A percentile compares a stretch with the other conserved stretches of the same genome.
Conservation (phyloP, 2,329 filamentous ascomycete genomes). For the Polychaeton citri region DNA sequence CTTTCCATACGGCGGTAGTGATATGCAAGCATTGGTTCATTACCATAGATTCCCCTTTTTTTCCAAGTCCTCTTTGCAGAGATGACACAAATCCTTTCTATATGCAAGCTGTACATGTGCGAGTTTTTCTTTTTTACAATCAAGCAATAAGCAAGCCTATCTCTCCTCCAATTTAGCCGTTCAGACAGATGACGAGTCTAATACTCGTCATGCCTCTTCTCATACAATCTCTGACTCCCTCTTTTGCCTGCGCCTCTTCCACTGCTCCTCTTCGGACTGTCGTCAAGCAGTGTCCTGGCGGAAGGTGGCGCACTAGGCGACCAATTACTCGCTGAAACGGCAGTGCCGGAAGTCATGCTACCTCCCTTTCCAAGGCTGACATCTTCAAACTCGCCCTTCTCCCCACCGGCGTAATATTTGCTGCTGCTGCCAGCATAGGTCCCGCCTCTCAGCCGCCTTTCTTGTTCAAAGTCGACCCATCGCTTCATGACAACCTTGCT, state of each 20-base stretch:
- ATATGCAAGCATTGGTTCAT: no score
- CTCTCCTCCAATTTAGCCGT: no score
- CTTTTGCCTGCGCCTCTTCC: neutral
- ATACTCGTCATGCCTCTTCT: neutral
- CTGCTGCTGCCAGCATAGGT: neutral
- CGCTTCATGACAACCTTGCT: conserved; percentile 99
- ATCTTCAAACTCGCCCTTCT: neutral
- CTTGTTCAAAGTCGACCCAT: conserved; percentile 91
- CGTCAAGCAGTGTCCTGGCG: neutral
- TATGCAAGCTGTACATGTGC: no score
- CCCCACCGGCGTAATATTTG: neutral
- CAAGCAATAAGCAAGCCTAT: no score
- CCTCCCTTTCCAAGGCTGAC: neutral
- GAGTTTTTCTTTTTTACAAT: no score
- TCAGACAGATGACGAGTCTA: no score
- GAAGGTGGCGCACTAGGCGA: neutral
- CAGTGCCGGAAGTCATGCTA: neutral
- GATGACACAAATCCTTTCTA: no score
- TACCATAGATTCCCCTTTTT: no score
- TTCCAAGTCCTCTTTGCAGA: no score
- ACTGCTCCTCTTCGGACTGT: neutral
- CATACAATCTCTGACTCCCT: neutral
- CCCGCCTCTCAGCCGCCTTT: conserved; percentile 14
- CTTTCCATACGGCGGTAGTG: no score
- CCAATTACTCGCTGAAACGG: neutral